phyloP scores from a whole-genome alignment of 2,329 filamentous ascomycete species.

The Colletotrichum echinochloae region DNA sequence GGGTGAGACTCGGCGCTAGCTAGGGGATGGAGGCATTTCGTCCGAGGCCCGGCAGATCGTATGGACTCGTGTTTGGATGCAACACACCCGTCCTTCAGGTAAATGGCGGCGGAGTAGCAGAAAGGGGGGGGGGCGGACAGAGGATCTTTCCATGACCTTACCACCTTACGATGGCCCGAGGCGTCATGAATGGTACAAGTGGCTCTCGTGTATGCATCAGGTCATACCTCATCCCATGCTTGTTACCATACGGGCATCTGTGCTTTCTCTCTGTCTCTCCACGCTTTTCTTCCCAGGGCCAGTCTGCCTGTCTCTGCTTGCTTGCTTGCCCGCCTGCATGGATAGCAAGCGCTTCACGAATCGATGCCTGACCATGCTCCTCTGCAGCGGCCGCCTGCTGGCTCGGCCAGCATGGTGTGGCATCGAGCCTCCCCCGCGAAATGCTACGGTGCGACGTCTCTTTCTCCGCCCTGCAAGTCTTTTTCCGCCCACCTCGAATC shows the following conservation, averaged over 20 bases:
- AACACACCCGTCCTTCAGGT: neutral
- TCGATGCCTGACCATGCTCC: constrained; percentile 5
- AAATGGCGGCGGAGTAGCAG: neutral
- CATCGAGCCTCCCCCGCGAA: constrained; percentile 35
- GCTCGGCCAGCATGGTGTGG: neutral
- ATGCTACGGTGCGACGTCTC: constrained; percentile 26
- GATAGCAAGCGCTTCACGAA: neutral
- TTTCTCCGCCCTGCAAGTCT: constrained; percentile 1
- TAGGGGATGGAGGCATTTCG: neutral
- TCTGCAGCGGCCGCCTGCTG: constrained; percentile 4
- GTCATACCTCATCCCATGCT: neutral
- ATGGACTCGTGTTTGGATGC: neutral
- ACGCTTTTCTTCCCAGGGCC: neutral
- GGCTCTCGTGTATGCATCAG: constrained; percentile 35
- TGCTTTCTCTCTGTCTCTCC: neutral
- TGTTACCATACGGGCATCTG: constrained; percentile 9
- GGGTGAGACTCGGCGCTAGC: constrained; percentile 7
- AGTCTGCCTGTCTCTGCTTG: no score
- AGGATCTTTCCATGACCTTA: neutral
- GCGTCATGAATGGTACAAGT: constrained; percentile 24
- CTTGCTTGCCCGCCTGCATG: neutral
- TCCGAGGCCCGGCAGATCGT: neutral
- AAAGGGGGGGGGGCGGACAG: neutral
- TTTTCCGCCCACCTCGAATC: neutral
- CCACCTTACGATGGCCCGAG: neutral